Percentiles rank a stretch among this genome's conserved stretches.
phyloP scores from a whole-genome alignment of 805 yeast species.

The Zygoascus bituminiphila region DNA sequence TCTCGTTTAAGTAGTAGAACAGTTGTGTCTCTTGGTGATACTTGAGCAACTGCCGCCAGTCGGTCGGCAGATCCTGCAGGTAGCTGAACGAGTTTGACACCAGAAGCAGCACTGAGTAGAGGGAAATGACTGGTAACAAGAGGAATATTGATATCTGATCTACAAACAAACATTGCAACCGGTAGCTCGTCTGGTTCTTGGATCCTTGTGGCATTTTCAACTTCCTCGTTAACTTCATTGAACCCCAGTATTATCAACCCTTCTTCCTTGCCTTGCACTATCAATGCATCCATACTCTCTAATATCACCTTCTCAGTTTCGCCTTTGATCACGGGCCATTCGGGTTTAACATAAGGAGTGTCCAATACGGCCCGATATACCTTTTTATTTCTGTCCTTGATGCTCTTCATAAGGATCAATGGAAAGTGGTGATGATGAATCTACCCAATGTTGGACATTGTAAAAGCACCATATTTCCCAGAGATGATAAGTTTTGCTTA shows the following conservation, averaged over 20 bases:
- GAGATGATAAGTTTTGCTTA: too few species aligned
- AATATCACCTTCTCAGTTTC: slow-evolving; percentile 1
- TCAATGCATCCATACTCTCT: neutral
- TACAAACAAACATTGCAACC: slow-evolving; percentile 14
- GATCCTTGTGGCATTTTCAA: slow-evolving; percentile 9
- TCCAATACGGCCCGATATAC: slow-evolving; percentile 24
- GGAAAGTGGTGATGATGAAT: too few species aligned
- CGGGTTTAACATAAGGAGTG: slow-evolving; percentile 19
- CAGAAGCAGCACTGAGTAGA: slow-evolving; percentile 13
- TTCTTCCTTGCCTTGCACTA: slow-evolving; percentile 9
- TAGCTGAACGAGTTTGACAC: slow-evolving; percentile 13
- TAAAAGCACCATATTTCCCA: neutral
- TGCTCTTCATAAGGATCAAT: neutral
- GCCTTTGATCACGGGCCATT: slow-evolving; percentile 12
- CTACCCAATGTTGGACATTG: neutral
- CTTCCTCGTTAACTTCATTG: slow-evolving; percentile 16
- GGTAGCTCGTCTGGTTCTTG: neutral
- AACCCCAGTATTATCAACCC: slow-evolving; percentile 13
- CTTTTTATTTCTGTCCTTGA: slow-evolving; percentile 10
- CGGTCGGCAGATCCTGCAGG: slow-evolving; percentile 14
- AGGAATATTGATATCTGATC: slow-evolving; percentile 14
- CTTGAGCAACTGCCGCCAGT: slow-evolving; percentile 7
- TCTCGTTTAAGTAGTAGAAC: slow-evolving; percentile 2
- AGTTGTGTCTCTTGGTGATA: neutral
- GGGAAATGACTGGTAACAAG: slow-evolving; percentile 17